These are phyloP conservation scores for Pseudocercospora fijiensis DNA, from an alignment of 2,329 filamentous ascomycete species.

Conservation along the genomic window DNA sequence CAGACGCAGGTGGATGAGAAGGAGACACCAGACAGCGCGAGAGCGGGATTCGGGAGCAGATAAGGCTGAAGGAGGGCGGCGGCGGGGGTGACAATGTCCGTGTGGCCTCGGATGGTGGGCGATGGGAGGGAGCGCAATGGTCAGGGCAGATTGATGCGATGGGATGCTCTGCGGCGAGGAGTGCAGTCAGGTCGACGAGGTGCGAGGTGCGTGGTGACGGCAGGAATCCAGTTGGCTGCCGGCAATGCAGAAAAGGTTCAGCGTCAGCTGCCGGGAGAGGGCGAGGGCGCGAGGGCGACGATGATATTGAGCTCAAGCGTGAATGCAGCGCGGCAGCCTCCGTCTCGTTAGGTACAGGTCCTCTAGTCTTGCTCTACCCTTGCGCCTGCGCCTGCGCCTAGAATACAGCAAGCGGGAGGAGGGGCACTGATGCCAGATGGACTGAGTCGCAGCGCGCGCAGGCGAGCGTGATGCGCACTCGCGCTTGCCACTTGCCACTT, in stretches of 20 bases:
- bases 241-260: constrained; percentile 19
- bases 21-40: neutral
- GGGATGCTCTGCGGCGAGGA: neutral
- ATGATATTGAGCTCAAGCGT: no score
- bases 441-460: no score
- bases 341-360: neutral
- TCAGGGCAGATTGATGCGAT: neutral
- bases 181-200: neutral
- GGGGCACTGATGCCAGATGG: constrained; percentile 10
- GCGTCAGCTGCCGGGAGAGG: constrained; percentile 16
- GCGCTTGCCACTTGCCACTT: no score
- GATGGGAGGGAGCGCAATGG: neutral
- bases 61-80: constrained; percentile 9
- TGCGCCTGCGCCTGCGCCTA: no score
- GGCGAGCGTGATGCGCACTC: constrained; percentile 13
- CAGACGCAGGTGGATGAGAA: neutral
- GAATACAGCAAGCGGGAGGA: constrained; percentile 7
- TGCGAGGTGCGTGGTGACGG: no score
- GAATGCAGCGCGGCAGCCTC: constrained; percentile 5
- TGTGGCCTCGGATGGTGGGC: neutral
- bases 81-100: neutral
- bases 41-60: constrained; percentile 7
- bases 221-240: constrained; percentile 15
- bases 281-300: no score
- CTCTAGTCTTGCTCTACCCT: neutral